Conservation (phyloP, 768 basidiomycete genomes). For the Suillus fuscotomentosus region DNA sequence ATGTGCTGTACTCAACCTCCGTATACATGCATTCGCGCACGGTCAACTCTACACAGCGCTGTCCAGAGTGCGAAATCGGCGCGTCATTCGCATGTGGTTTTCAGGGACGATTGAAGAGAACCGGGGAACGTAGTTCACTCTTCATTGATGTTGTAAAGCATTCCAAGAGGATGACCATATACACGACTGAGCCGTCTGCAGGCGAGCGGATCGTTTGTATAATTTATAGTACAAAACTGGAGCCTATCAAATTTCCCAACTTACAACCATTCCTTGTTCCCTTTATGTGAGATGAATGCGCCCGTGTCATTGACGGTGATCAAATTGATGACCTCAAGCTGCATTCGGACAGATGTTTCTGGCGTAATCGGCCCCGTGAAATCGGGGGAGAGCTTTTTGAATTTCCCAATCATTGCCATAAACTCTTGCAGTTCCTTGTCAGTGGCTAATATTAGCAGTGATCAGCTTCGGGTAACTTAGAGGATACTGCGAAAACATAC, state of each 20-base stretch:
- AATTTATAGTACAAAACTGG: background rate
- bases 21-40: no score
- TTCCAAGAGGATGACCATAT: no score
- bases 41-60: no score
- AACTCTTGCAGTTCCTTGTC: conserved; percentile 6
- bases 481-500: conserved; percentile 1
- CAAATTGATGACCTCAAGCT: conserved; percentile 16
- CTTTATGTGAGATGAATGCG: conserved; percentile 21
- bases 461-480: conserved; percentile 1
- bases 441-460: conserved; percentile 5
- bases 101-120: no score
- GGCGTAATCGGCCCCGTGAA: conserved; percentile 20
- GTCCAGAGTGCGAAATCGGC: no score
- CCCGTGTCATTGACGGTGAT: conserved; percentile 16
- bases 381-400: conserved; percentile 12
- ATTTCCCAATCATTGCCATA: conserved; percentile 9
- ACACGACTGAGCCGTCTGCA: no score
- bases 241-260: background rate
- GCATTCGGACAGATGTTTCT: conserved; percentile 13
- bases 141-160: no score
- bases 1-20: no score
- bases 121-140: no score
- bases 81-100: no score
- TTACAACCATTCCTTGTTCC: conserved; percentile 24
- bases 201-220: no score